Conservation (phyloP, 1,139 yeast genomes). For the Keqinozyma sinolaborantium region DNA sequence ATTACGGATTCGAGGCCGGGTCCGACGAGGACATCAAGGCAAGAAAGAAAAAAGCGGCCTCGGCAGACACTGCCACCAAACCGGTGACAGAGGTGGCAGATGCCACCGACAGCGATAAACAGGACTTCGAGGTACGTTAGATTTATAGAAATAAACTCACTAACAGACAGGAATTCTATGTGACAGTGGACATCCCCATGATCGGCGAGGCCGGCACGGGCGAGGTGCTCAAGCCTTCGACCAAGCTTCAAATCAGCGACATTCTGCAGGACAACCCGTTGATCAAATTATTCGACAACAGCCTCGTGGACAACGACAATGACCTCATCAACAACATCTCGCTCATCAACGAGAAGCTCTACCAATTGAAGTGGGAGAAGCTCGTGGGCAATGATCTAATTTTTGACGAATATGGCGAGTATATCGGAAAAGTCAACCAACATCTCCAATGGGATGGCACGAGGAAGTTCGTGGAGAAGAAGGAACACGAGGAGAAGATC, state of each 20-base stretch:
- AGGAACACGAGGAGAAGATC: conserved; percentile 7
- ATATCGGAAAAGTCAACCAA: conserved; percentile 40
- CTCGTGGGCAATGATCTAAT: conserved; percentile 81
- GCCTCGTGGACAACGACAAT: conserved; percentile 7
- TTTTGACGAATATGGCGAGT: conserved; percentile 55
- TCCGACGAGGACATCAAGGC: conserved; percentile 69
- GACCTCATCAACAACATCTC: conserved; percentile 24
- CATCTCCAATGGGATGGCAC: conserved; percentile 32
- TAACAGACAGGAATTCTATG: conserved; percentile 35
- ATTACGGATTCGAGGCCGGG: conserved; percentile 67
- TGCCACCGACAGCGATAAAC: conserved; percentile 10
- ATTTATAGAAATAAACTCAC: conserved; percentile 8
- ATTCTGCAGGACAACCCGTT: conserved; percentile 31
- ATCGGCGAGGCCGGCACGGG: conserved; percentile 20
- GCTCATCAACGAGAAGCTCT: conserved; percentile 46
- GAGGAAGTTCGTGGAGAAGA: conserved; percentile 19
- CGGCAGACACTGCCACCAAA: conserved; percentile 6
- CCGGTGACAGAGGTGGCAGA: conserved; percentile 2
- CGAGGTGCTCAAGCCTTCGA: conserved; percentile 34
- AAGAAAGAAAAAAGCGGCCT: conserved; percentile 26
- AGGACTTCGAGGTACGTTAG: conserved; percentile 36
- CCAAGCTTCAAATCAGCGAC: conserved; percentile 40
- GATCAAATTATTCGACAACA: conserved; percentile 26
- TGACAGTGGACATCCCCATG: conserved; percentile 39
- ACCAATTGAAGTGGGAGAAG: conserved; percentile 74